A percentile compares a stretch with the other conserved stretches of the same genome.
These are phyloP conservation scores for Aulographum hederae DNA, from an alignment of 2,329 filamentous ascomycete genomes.

Conservation along the genomic window DNA sequence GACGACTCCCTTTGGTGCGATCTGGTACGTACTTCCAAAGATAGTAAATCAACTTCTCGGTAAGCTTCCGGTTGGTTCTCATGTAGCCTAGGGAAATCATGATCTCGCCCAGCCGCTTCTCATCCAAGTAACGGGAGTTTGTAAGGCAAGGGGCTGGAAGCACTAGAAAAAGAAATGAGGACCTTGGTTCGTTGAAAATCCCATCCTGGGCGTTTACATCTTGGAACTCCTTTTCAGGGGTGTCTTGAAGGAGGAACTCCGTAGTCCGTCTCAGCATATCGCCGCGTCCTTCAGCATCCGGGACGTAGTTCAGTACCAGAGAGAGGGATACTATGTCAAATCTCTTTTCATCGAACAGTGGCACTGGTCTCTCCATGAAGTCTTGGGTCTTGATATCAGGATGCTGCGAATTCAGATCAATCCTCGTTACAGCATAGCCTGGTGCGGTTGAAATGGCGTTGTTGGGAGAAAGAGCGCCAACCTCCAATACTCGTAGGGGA, in stretches of 20 bases:
- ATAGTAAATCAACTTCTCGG: conserved; percentile 72
- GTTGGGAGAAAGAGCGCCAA: conserved; percentile 67
- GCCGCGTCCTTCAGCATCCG: conserved; percentile 54
- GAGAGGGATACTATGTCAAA: conserved; percentile 90
- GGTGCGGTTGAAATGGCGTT: conserved; percentile 68
- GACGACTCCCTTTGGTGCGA: neutral
- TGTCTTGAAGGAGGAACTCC: conserved; percentile 43
- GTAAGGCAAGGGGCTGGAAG: conserved; percentile 72
- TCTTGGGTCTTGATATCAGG: conserved; percentile 72
- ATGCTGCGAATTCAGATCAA: conserved; percentile 79
- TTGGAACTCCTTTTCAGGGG: conserved; percentile 2
- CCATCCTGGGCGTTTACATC: neutral
- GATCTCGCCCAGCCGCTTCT: conserved; percentile 48
- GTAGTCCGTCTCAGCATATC: conserved; percentile 69
- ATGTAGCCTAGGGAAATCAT: conserved; percentile 63
- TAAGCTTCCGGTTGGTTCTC: conserved; percentile 48
- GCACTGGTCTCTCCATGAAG: conserved; percentile 78
- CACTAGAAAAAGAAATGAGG: conserved; percentile 86
- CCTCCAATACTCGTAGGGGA: conserved; percentile 56
- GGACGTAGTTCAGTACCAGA: conserved; percentile 86
- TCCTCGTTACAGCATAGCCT: conserved; percentile 57
- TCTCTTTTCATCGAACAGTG: conserved; percentile 31
- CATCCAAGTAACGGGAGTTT: conserved; percentile 81
- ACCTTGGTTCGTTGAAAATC: conserved; percentile 44
- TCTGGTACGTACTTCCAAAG: conserved; percentile 46